These are phyloP conservation scores for Hanseniaspora mollemarum DNA, from an alignment of 805 yeast genomes.

Conservation along the genomic window DNA sequence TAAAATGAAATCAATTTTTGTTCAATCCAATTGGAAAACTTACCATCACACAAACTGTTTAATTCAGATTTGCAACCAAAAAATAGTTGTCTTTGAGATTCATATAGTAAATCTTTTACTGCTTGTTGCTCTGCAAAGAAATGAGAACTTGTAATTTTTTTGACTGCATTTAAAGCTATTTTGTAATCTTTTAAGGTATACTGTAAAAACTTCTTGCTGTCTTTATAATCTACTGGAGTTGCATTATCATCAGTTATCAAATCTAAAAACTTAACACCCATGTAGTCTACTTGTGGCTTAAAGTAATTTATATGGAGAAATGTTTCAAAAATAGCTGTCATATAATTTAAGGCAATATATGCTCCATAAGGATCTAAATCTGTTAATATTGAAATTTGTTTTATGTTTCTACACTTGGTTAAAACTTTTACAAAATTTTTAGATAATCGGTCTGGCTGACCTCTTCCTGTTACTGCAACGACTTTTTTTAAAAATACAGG, in stretches of 20 bases:
- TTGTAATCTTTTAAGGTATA: constrained; percentile 26
- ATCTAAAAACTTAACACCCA: constrained; percentile 19
- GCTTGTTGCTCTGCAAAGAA: neutral
- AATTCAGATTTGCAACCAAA: constrained; percentile 51
- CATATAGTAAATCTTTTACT: constrained; percentile 28
- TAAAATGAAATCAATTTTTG: neutral
- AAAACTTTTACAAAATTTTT: constrained; percentile 33
- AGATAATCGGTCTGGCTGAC: constrained; percentile 55
- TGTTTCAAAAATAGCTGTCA: constrained; percentile 17
- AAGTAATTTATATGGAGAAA: constrained; percentile 8
- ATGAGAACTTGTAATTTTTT: constrained; percentile 8
- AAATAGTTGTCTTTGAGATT: constrained; percentile 47
- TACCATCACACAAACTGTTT: constrained; percentile 31
- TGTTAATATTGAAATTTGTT: constrained; percentile 37
- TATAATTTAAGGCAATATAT: constrained; percentile 42
- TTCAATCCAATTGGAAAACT: constrained; percentile 16
- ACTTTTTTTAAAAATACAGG: constrained; percentile 14
- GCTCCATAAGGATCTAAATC: constrained; percentile 63
- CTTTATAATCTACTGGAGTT: neutral
- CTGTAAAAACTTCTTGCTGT: constrained; percentile 19
- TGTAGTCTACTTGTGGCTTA: constrained; percentile 15
- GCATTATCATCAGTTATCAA: neutral
- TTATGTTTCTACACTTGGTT: neutral
- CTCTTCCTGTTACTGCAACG: constrained; percentile 52
- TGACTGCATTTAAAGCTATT: constrained; percentile 23